These are phyloP conservation scores for Globisporangium abappressorium DNA, from an alignment of 352 stramenopile species.

Conservation along the genomic window DNA sequence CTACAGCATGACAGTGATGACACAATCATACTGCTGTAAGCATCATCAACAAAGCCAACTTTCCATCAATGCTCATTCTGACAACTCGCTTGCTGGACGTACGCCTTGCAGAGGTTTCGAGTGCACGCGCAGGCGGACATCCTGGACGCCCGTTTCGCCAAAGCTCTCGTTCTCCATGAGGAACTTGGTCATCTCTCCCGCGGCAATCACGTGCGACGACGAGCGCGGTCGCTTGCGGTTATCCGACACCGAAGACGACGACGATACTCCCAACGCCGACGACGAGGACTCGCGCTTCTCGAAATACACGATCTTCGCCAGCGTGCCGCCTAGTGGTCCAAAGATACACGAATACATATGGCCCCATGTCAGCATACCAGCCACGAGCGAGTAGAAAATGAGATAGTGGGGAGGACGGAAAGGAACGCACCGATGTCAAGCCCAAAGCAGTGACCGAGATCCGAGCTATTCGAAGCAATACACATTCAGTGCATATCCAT, in stretches of 20 bases:
- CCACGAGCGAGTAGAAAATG: background rate
- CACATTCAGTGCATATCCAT: background rate
- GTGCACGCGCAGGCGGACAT: constrained; percentile 84
- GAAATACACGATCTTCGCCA: constrained; percentile 96
- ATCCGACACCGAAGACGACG: constrained; percentile 9
- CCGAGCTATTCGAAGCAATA: constrained; percentile 42
- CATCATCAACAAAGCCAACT: background rate
- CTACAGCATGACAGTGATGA: constrained; percentile 22
- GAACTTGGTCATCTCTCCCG: constrained; percentile 85
- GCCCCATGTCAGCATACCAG: constrained; percentile 14
- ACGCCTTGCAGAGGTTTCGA: constrained; percentile 89
- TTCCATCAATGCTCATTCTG: too few relatives aligned
- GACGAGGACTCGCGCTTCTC: constrained; percentile 55
- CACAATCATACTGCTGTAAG: background rate
- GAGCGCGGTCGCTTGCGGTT: constrained; percentile 65
- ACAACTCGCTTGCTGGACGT: constrained; percentile 2
- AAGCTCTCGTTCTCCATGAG: constrained; percentile 79
- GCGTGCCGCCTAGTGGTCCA: constrained; percentile 68
- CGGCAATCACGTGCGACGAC: constrained; percentile 71
- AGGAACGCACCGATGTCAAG: constrained; percentile 70
- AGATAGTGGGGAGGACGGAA: background rate
- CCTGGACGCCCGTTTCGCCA: constrained; percentile 80
- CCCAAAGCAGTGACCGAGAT: constrained; percentile 81
- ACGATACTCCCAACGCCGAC: background rate
- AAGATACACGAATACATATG: background rate